Evolutionary conservation across 2,329 filamentous ascomycete genomes (phyloP).

Genomic region (Knufia petricola): DNA sequence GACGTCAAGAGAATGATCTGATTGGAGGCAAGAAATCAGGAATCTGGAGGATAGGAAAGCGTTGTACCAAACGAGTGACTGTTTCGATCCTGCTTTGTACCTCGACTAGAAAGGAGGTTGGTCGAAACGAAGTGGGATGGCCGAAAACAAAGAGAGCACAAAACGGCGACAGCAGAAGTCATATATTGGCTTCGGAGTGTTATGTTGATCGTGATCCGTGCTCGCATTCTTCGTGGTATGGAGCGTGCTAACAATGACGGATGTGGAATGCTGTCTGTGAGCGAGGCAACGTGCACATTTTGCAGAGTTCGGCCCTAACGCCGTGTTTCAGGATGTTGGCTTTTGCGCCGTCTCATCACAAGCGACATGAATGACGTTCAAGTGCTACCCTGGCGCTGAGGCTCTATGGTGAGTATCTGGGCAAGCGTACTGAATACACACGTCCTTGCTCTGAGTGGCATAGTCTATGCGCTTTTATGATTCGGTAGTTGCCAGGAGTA

Average conservation of each 20-base stretch:
- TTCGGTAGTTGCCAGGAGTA: too few species aligned
- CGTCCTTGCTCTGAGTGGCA: too few species aligned
- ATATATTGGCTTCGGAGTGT: slow-evolving; percentile 7
- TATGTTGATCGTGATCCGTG: slow-evolving; percentile 5
- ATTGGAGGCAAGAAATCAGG: neutral
- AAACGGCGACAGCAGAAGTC: neutral
- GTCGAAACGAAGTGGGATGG: neutral
- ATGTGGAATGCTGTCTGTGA: neutral
- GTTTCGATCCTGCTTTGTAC: neutral
- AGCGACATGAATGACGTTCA: too few species aligned
- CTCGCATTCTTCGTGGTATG: slow-evolving; percentile 1
- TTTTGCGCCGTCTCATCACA: neutral
- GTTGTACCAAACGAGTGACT: slow-evolving; percentile 7
- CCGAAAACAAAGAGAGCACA: neutral
- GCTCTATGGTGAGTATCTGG: too few species aligned
- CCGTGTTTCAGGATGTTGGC: neutral
- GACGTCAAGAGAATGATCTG: neutral
- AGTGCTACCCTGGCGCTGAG: too few species aligned
- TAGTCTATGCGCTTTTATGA: too few species aligned
- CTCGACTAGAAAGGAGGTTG: neutral
- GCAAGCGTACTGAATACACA: too few species aligned
- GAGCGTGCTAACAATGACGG: neutral
- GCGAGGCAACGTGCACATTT: neutral
- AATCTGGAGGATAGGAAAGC: neutral
- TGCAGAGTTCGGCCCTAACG: neutral